Conservation (phyloP, 2,329 filamentous ascomycete species). For the Pestalotiopsis sp. region DNA sequence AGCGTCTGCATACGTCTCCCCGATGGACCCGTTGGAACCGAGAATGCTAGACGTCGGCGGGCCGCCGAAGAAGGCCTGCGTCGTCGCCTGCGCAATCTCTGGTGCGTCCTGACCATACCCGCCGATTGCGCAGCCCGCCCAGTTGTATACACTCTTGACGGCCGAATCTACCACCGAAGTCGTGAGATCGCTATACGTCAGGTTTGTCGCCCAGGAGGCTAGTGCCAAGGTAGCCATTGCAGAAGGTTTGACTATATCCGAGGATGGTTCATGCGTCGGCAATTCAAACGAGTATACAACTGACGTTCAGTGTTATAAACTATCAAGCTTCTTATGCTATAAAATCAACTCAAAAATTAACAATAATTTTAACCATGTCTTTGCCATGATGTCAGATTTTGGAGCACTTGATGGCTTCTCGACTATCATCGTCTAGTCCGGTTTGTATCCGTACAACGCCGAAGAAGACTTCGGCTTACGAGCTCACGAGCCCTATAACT, state of each 20-base stretch:
- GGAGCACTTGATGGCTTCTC: background rate
- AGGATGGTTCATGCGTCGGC: background rate
- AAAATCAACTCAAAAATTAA: background rate
- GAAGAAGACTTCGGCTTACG: background rate
- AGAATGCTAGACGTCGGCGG: conserved; percentile 33
- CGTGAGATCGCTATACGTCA: conserved; percentile 43
- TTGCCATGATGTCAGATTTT: background rate
- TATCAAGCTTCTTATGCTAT: background rate
- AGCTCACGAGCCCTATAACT: background rate
- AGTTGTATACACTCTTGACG: conserved; percentile 54
- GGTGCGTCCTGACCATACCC: conserved; percentile 50
- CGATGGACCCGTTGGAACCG: conserved; percentile 28
- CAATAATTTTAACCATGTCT: background rate
- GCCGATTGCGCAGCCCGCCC: conserved; percentile 54
- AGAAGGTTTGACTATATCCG: too few species aligned
- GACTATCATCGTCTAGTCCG: background rate
- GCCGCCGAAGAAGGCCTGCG: conserved; percentile 31
- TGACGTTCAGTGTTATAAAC: background rate
- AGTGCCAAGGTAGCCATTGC: conserved; percentile 48
- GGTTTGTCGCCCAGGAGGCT: conserved; percentile 47
- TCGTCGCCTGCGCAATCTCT: conserved; percentile 31
- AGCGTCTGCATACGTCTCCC: conserved; percentile 37
- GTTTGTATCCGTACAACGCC: too few species aligned
- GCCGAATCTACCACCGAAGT: conserved; percentile 43
- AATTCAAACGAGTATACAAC: background rate